Conservation (phyloP, 495 filamentous ascomycete species). For the Penicillium waksmanii region DNA sequence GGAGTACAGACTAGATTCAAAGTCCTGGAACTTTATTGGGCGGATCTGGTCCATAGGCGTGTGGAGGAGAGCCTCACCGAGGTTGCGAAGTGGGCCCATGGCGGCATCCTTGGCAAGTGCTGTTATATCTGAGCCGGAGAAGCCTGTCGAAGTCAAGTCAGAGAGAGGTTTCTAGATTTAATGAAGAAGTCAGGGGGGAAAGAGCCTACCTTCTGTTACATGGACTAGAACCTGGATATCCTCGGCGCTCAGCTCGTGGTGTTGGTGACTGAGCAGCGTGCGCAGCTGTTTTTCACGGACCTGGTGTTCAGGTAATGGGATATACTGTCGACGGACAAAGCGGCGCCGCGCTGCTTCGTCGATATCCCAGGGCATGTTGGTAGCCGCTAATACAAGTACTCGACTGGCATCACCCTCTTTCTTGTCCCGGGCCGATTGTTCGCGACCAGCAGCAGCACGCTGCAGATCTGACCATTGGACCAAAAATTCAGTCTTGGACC, state of each 20-base stretch:
- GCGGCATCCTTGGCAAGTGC: constrained; percentile 97
- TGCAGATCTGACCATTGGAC: constrained; percentile 97
- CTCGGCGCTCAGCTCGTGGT: constrained; percentile 71
- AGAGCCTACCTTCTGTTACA: constrained; percentile 77
- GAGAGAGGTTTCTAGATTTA: background rate
- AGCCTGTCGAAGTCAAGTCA: constrained; percentile 60
- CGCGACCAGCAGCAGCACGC: constrained; percentile 85
- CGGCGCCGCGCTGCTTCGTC: constrained; percentile 91
- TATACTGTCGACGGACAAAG: constrained; percentile 95
- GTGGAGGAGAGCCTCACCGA: constrained; percentile 87
- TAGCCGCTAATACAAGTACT: constrained; percentile 93
- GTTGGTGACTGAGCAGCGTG: constrained; percentile 81
- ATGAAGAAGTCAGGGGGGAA: background rate
- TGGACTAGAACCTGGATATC: constrained; percentile 80
- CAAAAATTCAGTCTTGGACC: constrained; percentile 97
- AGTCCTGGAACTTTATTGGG: constrained; percentile 81
- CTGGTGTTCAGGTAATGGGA: constrained; percentile 84
- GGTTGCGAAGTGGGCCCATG: constrained; percentile 91
- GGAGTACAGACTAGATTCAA: constrained; percentile 78
- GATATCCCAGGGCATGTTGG: constrained; percentile 97
- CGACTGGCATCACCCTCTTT: constrained; percentile 81
- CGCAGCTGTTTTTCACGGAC: constrained; percentile 78
- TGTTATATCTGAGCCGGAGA: constrained; percentile 96
- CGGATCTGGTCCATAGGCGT: constrained; percentile 94
- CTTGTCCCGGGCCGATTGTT: constrained; percentile 68